A percentile compares a stretch with the other conserved stretches of the same genome.
These are phyloP conservation scores for Gracilaria domingensis DNA, from an alignment of 23 red algal genomes.

Conservation along the genomic window DNA sequence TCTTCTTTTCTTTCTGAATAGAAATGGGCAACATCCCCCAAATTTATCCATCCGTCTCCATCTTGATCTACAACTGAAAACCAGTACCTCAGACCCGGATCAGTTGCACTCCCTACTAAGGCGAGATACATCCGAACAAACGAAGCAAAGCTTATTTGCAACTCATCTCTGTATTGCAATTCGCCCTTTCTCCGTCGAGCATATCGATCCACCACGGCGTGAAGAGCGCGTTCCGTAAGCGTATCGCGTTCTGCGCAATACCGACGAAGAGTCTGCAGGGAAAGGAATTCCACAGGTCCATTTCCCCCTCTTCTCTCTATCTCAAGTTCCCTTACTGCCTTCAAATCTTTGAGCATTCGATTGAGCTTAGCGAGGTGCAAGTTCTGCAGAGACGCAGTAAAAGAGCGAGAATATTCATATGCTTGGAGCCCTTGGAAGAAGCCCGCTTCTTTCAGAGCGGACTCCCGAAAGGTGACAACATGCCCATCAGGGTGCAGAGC, in stretches of 20 bases:
- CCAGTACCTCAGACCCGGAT: slow-evolving; percentile 73
- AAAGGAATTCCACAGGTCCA: slow-evolving; percentile 21
- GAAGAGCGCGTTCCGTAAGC: slow-evolving; percentile 54
- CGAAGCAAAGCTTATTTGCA: slow-evolving; percentile 13
- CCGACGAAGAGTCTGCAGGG: slow-evolving; percentile 29
- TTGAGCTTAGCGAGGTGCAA: slow-evolving; percentile 68
- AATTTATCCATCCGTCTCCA: slow-evolving; percentile 64
- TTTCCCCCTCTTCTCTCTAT: background rate
- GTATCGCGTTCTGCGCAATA: slow-evolving; percentile 61
- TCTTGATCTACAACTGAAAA: slow-evolving; percentile 78
- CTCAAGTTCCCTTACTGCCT: slow-evolving; percentile 37
- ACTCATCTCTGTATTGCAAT: background rate
- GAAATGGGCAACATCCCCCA: slow-evolving; percentile 69
- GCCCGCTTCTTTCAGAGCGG: slow-evolving; percentile 48
- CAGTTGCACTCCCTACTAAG: slow-evolving; percentile 44
- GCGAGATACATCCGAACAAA: slow-evolving; percentile 66
- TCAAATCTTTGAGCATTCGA: slow-evolving; percentile 70
- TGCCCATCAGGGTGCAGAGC: slow-evolving; percentile 64
- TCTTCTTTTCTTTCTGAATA: slow-evolving; percentile 61
- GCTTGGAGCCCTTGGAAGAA: slow-evolving; percentile 58
- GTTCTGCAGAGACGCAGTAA: slow-evolving; percentile 61
- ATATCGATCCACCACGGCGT: slow-evolving; percentile 47
- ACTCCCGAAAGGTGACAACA: slow-evolving; percentile 57
- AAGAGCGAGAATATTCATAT: slow-evolving; percentile 73
- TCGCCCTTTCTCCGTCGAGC: background rate